Conservation (phyloP, 495 filamentous ascomycete species). For the Talaromyces proteolyticus region DNA sequence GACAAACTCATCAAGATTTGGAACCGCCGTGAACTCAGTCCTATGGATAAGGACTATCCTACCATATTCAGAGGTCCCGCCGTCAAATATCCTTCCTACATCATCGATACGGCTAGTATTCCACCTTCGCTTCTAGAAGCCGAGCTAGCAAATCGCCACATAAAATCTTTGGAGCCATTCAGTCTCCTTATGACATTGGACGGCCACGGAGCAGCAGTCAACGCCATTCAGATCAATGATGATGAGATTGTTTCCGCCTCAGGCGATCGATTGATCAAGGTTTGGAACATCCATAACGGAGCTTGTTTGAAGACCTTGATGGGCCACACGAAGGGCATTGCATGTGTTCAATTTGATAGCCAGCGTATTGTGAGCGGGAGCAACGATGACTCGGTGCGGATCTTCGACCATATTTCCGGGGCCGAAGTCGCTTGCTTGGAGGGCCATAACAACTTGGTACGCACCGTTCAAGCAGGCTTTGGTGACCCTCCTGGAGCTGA, state of each 20-base stretch:
- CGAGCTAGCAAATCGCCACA: conserved; percentile 29
- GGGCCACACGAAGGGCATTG: conserved; percentile 92
- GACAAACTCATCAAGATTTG: conserved; percentile 95
- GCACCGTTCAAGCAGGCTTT: conserved; percentile 91
- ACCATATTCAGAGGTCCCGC: conserved; percentile 25
- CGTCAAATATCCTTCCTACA: conserved; percentile 47
- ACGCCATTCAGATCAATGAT: conserved; percentile 86
- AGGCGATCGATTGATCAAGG: conserved; percentile 83
- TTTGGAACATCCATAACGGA: conserved; percentile 86
- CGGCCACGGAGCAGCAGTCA: conserved; percentile 87
- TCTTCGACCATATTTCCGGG: conserved; percentile 79
- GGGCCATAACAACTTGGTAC: conserved; percentile 77
- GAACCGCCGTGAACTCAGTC: conserved; percentile 67
- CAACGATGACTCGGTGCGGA: conserved; percentile 89
- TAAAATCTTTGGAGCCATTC: conserved; percentile 48
- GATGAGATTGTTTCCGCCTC: conserved; percentile 89
- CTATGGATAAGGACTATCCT: conserved; percentile 65
- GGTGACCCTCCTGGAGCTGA: conserved; percentile 78
- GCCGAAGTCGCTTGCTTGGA: conserved; percentile 83
- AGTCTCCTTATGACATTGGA: conserved; percentile 71
- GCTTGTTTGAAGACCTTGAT: conserved; percentile 67
- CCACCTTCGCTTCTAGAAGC: conserved; percentile 37
- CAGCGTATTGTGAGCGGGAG: conserved; percentile 93
- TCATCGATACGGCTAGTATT: conserved; percentile 45
- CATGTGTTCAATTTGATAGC: conserved; percentile 96